These are phyloP conservation scores for Paspalum vaginatum DNA, from an alignment of 176 grass and related monocot species.

Conservation along the genomic window DNA sequence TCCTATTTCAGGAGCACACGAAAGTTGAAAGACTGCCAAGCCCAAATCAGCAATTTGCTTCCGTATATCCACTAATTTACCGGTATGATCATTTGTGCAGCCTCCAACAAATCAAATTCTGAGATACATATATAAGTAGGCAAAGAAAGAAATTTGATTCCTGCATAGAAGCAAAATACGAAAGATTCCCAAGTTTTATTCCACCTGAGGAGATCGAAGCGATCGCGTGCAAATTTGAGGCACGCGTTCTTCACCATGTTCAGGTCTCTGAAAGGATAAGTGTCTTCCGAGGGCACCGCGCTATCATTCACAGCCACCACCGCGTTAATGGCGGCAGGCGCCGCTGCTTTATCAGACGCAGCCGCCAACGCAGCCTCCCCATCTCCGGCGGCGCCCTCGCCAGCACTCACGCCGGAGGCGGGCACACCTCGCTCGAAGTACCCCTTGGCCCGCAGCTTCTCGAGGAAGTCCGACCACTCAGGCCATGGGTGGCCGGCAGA, in stretches of 20 bases:
- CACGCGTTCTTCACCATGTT: constrained; percentile 93
- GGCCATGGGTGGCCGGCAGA: constrained; percentile 67
- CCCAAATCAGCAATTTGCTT: background rate
- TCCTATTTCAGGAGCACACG: background rate
- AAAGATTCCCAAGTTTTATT: constrained; percentile 2
- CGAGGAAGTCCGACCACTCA: constrained; percentile 76
- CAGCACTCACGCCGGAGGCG: constrained; percentile 11
- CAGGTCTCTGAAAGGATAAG: constrained; percentile 32
- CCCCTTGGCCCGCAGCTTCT: constrained; percentile 77
- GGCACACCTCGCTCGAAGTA: constrained; percentile 54
- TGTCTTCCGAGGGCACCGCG: background rate
- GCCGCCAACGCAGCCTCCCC: constrained; percentile 1
- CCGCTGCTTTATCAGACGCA: background rate
- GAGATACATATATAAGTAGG: background rate
- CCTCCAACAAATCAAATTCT: background rate
- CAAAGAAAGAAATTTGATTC: background rate
- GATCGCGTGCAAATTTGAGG: constrained; percentile 85
- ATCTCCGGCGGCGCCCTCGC: constrained; percentile 20
- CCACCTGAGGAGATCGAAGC: constrained; percentile 77
- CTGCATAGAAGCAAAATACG: background rate
- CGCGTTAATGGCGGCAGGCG: background rate
- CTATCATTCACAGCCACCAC: background rate
- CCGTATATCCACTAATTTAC: background rate
- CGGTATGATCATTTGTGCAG: background rate
- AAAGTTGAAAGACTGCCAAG: background rate